Percentiles rank a stretch among this genome's conserved stretches.
Evolutionary conservation across 805 yeast genomes (phyloP).

Genomic region (Wickerhamiella sorbophila): DNA sequence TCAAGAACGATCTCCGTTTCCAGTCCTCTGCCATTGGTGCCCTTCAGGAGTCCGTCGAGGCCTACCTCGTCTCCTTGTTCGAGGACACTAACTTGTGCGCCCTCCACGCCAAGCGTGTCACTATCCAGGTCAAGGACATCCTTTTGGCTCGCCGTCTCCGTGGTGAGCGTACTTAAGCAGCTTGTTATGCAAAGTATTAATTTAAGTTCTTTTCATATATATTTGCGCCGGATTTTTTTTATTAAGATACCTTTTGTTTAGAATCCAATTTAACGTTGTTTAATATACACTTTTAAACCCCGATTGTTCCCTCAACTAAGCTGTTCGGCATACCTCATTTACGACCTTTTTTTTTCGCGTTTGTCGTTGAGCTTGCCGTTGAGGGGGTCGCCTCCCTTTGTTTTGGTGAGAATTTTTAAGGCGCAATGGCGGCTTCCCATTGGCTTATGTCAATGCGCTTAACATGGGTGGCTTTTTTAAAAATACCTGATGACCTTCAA

Average conservation of each 20-base stretch:
- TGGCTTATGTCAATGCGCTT: no score
- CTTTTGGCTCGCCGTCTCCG: constrained; percentile 86
- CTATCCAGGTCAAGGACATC: constrained; percentile 83
- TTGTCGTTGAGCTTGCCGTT: no score
- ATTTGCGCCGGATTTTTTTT: not conserved
- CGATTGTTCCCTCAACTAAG: no score
- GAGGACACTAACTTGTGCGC: constrained; percentile 90
- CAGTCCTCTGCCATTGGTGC: constrained; percentile 86
- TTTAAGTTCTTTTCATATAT: not conserved
- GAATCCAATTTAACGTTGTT: not conserved
- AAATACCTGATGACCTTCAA: no score
- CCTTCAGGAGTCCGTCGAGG: constrained; percentile 81
- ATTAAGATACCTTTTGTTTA: not conserved
- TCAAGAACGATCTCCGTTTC: constrained; percentile 45
- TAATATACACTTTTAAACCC: not conserved
- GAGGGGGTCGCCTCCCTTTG: no score
- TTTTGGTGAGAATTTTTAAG: no score
- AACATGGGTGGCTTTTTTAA: no score
- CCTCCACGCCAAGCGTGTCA: constrained; percentile 86
- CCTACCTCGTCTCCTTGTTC: constrained; percentile 70
- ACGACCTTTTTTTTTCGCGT: no score
- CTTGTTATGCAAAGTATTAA: not conserved
- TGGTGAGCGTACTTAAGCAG: constrained; percentile 39
- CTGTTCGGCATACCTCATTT: no score
- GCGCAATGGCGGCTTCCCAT: no score